A percentile compares a stretch with the other conserved stretches of the same genome.
These are phyloP conservation scores for Lactarius tabidus DNA, from an alignment of 768 basidiomycete genomes.

Conservation along the genomic window DNA sequence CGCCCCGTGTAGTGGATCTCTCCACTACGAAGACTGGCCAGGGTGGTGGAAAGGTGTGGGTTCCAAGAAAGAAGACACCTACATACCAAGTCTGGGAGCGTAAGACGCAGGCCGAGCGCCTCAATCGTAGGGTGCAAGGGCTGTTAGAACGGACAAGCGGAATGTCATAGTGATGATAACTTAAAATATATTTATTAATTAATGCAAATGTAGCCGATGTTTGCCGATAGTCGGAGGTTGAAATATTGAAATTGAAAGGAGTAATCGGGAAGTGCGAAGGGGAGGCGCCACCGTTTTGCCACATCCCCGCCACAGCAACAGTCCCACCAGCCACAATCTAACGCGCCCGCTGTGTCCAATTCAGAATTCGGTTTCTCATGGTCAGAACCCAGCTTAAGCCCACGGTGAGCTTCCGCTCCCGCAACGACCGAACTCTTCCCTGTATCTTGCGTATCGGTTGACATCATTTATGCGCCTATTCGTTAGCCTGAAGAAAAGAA, in stretches of 20 bases:
- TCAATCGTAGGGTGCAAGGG: slow-evolving; percentile 66
- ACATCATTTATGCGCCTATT: slow-evolving; percentile 20
- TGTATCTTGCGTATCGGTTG: slow-evolving; percentile 13
- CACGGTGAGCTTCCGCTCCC: slow-evolving; percentile 34
- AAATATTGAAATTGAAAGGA: slow-evolving; percentile 10
- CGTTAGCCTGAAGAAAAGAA: slow-evolving; percentile 41
- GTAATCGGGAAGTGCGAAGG: slow-evolving; percentile 1
- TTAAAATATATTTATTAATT: not conserved
- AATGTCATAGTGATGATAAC: slow-evolving; percentile 25
- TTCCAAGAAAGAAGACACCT: slow-evolving; percentile 75
- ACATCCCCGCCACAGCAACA: slow-evolving; percentile 25
- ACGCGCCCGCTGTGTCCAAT: slow-evolving; percentile 7
- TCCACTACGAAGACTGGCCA: slow-evolving; percentile 53
- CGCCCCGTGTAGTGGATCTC: slow-evolving; percentile 83
- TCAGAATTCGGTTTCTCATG: slow-evolving; percentile 23
- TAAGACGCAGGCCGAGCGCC: slow-evolving; percentile 67
- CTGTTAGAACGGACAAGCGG: slow-evolving; percentile 62
- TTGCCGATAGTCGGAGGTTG: slow-evolving; percentile 22
- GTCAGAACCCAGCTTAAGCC: slow-evolving; percentile 30
- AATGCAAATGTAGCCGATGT: slow-evolving; percentile 1
- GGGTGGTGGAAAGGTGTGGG: slow-evolving; percentile 57
- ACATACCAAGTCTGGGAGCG: slow-evolving; percentile 77
- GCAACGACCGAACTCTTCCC: slow-evolving; percentile 30
- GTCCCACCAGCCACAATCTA: slow-evolving; percentile 23
- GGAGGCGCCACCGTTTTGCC: slow-evolving; percentile 27